Evolutionary conservation across 495 filamentous ascomycete species (phyloP), one percentile per base, ranked within the genome.

Genomic region (Thermothielavioides terrestris): DNA sequence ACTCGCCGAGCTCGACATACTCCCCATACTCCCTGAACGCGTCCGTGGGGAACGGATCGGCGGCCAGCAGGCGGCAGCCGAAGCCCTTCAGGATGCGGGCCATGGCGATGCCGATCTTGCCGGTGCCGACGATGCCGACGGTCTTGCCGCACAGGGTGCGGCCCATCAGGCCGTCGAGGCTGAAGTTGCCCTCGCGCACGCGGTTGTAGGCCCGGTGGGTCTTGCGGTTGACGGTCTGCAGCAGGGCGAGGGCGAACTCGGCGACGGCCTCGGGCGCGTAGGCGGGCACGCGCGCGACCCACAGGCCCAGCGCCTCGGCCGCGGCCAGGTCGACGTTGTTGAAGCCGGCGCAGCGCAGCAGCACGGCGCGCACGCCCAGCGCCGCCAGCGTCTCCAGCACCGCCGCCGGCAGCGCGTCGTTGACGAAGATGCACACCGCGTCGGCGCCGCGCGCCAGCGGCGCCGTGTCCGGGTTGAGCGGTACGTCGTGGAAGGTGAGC

Each of bases 261-360:
- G 83, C 83, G 3, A 87, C 83, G 4, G 83, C 79, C 56, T 85
- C 82, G 49, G 83, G 83, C 4, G 78, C 80, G 63, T 87, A 86
- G 1, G 81, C 71, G 0, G 82, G 81, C 18, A 87, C 83, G 46
- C 78, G 77, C 50, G 79, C 81, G 42, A 86, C 81, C 60, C 81
- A 77, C 59, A 86, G 58, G 34, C 77, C 76, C 3, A 83, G 70
- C 20, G 57, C 53, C 52, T 77, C 68, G 52, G 83, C 83, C 0
- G 68, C 61, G 7, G 35, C 28, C 12, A 86, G 71, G 58, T 85
- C 77, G 49, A 86, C 73, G 59, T 85, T 81, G 62, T 86, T 86
- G 71, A 72, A 84, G 28, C 83, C 83, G 1, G 83, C 83, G 64
- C 83, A 86, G 56, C 83, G 80, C 42, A 86, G 75, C 17, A 82